A percentile compares a stretch with the other conserved stretches of the same genome.
These are phyloP conservation scores for Fusarium sp. DNA, from an alignment of 2,329 filamentous ascomycete genomes.

Conservation along the genomic window DNA sequence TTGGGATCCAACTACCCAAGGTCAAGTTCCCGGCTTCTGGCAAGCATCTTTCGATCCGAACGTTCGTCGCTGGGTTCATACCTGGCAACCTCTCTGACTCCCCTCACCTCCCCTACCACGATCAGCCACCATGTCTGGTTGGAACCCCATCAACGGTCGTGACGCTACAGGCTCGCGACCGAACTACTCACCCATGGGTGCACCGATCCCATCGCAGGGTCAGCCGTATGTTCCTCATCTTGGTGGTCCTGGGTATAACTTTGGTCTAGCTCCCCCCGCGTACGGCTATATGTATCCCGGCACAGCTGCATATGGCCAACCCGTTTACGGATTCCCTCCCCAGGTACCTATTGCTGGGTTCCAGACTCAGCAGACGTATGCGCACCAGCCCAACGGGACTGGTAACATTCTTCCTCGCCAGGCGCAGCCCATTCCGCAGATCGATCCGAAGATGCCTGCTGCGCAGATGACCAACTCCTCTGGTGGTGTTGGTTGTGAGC, in stretches of 20 bases:
- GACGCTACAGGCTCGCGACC: constrained; percentile 47
- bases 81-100: constrained; percentile 46
- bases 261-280: constrained; percentile 35
- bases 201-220: constrained; percentile 46
- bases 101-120: background rate
- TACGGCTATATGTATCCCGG: constrained; percentile 41
- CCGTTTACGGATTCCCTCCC: constrained; percentile 14
- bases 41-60: constrained; percentile 44
- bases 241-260: constrained; percentile 49
- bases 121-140: constrained; percentile 47
- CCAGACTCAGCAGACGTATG: constrained; percentile 38
- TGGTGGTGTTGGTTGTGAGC: constrained; percentile 65
- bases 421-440: constrained; percentile 53
- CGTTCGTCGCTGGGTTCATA: constrained; percentile 47
- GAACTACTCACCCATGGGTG: constrained; percentile 45
- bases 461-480: constrained; percentile 65
- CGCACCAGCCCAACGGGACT: constrained; percentile 51
- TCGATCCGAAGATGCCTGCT: constrained; percentile 57
- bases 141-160: constrained; percentile 52
- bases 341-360: constrained; percentile 35
- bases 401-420: constrained; percentile 48
- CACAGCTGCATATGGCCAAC: constrained; percentile 5
- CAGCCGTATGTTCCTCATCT: constrained; percentile 50
- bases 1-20: constrained; percentile 45
- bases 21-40: constrained; percentile 47